phyloP scores from a whole-genome alignment of 139 green algal species.

The Chlamydomonas asymmetrica region DNA sequence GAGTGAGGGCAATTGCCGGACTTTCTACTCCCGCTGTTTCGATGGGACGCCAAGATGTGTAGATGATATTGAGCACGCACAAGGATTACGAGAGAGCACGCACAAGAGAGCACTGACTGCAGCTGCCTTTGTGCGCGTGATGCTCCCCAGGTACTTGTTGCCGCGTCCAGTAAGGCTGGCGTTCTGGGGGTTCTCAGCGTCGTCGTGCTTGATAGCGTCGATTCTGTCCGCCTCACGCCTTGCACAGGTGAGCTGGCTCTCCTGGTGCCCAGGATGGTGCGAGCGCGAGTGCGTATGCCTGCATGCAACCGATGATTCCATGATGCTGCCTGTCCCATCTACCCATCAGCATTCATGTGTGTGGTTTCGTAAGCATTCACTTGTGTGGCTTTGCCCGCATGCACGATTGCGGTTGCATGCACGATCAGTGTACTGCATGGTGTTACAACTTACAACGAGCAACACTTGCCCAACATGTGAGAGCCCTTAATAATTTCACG shows the following conservation, averaged over 20 bases:
- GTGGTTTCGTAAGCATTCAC: no score
- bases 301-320: no score
- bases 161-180: conserved; percentile 43
- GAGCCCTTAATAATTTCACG: no score
- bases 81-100: no score
- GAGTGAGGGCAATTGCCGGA: conserved; percentile 34
- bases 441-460: no score
- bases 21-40: not conserved
- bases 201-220: conserved; percentile 44
- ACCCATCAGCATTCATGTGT: no score
- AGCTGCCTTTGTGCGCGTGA: conserved; percentile 2
- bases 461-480: no score
- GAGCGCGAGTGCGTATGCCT: not conserved
- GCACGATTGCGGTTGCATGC: no score
- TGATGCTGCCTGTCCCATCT: no score
- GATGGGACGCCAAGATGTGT: not conserved
- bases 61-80: no score
- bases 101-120: not conserved
- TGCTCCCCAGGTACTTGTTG: conserved; percentile 45
- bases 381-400: no score
- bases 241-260: conserved; percentile 23
- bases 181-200: conserved; percentile 39
- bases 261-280: not conserved
- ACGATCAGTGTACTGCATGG: no score
- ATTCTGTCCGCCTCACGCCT: conserved; percentile 31